Evolutionary conservation across 208 protist genomes (phyloP).

Genomic region (Leishmania lainsoni): DNA sequence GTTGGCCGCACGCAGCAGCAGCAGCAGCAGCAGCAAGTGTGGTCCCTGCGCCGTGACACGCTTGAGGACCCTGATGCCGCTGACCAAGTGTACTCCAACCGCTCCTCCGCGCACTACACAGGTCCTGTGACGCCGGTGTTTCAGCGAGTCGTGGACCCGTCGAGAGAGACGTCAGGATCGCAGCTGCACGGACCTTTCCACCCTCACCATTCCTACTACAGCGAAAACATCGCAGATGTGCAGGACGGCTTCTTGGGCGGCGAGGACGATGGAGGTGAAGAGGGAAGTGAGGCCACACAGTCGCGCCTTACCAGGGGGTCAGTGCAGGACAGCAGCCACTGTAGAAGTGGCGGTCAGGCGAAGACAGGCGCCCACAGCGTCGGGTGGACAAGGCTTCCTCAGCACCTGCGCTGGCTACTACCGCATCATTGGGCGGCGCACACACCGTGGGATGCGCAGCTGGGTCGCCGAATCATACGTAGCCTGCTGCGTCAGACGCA

Average conservation of each 20-base stretch:
- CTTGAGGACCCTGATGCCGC: not conserved
- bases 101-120: constrained; percentile 21
- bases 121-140: constrained; percentile 29
- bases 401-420: constrained; percentile 34
- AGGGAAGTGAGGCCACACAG: not conserved
- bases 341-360: not conserved
- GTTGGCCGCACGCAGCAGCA: constrained; percentile 10
- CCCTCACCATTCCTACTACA: not conserved
- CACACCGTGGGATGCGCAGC: constrained; percentile 37
- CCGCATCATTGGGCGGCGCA: constrained; percentile 26
- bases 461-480: constrained; percentile 29
- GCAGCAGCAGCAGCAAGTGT: not conserved
- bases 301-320: not conserved
- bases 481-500: constrained; percentile 21
- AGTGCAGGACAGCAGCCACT: constrained; percentile 2
- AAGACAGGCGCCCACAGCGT: not conserved
- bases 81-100: constrained; percentile 14
- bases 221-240: not conserved
- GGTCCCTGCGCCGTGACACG: not conserved
- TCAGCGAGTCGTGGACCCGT: constrained; percentile 22
- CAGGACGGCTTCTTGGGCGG: not conserved
- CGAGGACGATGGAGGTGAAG: not conserved
- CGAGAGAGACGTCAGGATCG: constrained; percentile 8
- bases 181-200: not conserved
- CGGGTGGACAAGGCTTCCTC: constrained; percentile 13